Conservation (phyloP, 352 stramenopile genomes). For the Phytophthora cactorum region DNA sequence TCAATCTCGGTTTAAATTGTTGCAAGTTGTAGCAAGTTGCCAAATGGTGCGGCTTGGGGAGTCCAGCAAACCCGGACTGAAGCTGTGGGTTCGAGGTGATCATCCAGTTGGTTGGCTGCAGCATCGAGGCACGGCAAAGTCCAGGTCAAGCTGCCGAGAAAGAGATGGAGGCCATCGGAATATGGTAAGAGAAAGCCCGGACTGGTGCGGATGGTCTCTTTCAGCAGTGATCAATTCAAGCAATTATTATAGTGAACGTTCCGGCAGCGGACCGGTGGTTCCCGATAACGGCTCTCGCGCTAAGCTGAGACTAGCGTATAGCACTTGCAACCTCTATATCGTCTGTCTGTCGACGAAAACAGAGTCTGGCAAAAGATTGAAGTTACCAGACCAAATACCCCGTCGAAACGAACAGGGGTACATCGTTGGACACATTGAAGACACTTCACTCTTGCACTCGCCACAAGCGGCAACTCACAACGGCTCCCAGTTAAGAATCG, state of each 20-base stretch:
- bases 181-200: not conserved
- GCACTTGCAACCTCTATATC: slow-evolving; percentile 1
- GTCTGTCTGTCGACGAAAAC: slow-evolving; percentile 15
- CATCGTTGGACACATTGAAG: slow-evolving; percentile 26
- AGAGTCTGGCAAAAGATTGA: not conserved
- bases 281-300: slow-evolving; percentile 14
- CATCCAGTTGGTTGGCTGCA: not conserved
- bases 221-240: too few species aligned
- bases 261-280: not conserved
- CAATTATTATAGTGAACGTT: too few species aligned
- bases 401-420: slow-evolving; percentile 8
- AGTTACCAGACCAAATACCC: slow-evolving; percentile 12
- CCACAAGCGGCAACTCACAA: slow-evolving; percentile 1
- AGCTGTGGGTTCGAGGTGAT: slow-evolving; percentile 1
- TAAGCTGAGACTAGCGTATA: not conserved
- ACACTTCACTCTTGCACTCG: slow-evolving; percentile 9
- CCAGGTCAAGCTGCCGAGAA: not conserved
- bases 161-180: not conserved
- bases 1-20: slow-evolving; percentile 1
- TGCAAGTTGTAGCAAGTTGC: slow-evolving; percentile 9
- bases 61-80: slow-evolving; percentile 27
- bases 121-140: slow-evolving; percentile 8
- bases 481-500: slow-evolving; percentile 12
- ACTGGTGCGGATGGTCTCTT: not conserved
- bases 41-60: slow-evolving; percentile 23